A percentile compares a stretch with the other conserved stretches of the same genome.
Evolutionary conservation across 352 stramenopile species (phyloP).

Genomic region (Globisporangium barbulae): DNA sequence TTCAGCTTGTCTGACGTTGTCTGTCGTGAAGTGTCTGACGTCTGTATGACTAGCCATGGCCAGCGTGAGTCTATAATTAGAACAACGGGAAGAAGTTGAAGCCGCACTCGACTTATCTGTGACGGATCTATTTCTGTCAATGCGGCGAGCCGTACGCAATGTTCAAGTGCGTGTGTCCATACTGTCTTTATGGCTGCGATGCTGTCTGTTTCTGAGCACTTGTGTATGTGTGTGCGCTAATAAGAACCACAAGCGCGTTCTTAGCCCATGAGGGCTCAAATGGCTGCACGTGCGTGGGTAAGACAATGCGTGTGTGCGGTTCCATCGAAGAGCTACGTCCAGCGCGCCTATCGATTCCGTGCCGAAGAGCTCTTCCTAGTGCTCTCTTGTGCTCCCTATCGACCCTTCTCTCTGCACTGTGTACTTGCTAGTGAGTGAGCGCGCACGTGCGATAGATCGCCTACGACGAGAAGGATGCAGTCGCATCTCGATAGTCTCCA

Average conservation of each 20-base stretch:
- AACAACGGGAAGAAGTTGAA: background rate
- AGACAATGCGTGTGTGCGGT: background rate
- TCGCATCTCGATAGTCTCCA: conserved; percentile 16
- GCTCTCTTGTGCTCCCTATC: background rate
- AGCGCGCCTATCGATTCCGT: background rate
- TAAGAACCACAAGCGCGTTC: conserved; percentile 4
- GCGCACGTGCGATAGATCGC: no score
- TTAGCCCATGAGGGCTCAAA: background rate
- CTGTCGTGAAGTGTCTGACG: background rate
- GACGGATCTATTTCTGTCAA: background rate
- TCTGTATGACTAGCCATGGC: background rate
- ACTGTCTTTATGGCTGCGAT: background rate
- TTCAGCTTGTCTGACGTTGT: conserved; percentile 4
- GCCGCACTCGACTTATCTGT: background rate
- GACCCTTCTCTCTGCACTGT: background rate
- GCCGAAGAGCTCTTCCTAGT: background rate
- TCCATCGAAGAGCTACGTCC: conserved; percentile 2
- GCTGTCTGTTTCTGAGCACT: background rate
- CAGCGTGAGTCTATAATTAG: background rate
- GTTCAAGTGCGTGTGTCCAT: background rate
- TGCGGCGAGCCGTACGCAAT: background rate
- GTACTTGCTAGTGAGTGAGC: background rate
- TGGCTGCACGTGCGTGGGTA: background rate
- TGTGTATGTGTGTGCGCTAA: background rate
- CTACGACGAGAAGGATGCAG: conserved; percentile 8